phyloP scores from a whole-genome alignment of 495 filamentous ascomycete genomes.

The Neohortaea acidophila region DNA sequence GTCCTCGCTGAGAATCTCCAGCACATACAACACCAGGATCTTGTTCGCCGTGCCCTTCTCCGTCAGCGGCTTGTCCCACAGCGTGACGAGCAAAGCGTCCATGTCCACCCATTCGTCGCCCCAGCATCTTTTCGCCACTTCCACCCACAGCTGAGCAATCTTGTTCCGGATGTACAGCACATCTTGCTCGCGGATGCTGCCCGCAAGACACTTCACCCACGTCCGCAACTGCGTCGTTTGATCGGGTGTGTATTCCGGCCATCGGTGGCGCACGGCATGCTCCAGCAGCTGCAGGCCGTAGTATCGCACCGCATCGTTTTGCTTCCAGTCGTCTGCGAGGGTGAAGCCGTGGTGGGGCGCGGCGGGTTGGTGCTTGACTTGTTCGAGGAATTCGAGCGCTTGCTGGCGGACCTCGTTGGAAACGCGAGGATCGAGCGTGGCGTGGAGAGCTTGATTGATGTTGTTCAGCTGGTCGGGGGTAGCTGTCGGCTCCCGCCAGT shows the following conservation, averaged over 20 bases:
- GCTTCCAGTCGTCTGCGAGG: slow-evolving; percentile 55
- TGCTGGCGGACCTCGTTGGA: slow-evolving; percentile 71
- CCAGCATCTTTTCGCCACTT: slow-evolving; percentile 88
- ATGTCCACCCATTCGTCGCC: slow-evolving; percentile 82
- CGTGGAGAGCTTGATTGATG: slow-evolving; percentile 68
- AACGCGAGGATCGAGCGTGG: slow-evolving; percentile 70
- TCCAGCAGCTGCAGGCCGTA: slow-evolving; percentile 87
- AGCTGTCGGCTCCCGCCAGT: slow-evolving; percentile 3
- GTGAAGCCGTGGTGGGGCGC: slow-evolving; percentile 76
- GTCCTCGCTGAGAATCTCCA: slow-evolving; percentile 91
- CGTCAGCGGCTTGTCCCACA: slow-evolving; percentile 52
- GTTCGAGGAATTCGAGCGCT: slow-evolving; percentile 68
- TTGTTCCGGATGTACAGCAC: slow-evolving; percentile 81
- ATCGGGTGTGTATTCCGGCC: slow-evolving; percentile 49
- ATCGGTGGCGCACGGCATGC: slow-evolving; percentile 67
- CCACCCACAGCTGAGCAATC: slow-evolving; percentile 87
- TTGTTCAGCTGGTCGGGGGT: slow-evolving; percentile 28
- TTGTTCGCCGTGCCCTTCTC: slow-evolving; percentile 44
- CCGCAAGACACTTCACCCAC: slow-evolving; percentile 67
- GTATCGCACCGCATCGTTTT: slow-evolving; percentile 71
- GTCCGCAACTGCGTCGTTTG: slow-evolving; percentile 49
- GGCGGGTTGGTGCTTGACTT: slow-evolving; percentile 57
- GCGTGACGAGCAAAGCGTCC: slow-evolving; percentile 64
- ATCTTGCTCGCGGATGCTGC: slow-evolving; percentile 53
- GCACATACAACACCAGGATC: slow-evolving; percentile 61